Evolutionary conservation across 2,329 filamentous ascomycete genomes (phyloP).

Genomic region (Aspergillus proliferans): DNA sequence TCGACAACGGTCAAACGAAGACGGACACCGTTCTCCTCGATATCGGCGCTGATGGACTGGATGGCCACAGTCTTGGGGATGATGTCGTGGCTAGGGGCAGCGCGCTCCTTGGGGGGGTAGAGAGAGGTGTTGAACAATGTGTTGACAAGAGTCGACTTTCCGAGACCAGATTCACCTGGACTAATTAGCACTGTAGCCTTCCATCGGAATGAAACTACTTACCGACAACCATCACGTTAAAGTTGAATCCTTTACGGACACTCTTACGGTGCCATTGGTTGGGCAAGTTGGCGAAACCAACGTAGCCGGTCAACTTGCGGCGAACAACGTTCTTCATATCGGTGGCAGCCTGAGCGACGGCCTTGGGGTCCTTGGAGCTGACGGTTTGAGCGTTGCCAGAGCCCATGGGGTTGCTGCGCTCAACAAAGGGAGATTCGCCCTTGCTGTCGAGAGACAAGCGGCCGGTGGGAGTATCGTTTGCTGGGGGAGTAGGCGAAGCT

Average conservation of each 20-base stretch:
- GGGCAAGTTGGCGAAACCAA: conserved; percentile 95
- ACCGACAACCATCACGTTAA: conserved; percentile 99
- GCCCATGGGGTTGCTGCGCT: conserved; percentile 54
- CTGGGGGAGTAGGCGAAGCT: conserved; percentile 29
- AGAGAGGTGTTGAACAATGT: conserved; percentile 99
- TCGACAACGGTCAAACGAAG: conserved; percentile 95
- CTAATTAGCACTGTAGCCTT: not conserved
- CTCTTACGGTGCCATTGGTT: conserved; percentile 99
- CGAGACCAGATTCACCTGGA: conserved; percentile 93
- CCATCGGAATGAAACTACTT: conserved; percentile 41
- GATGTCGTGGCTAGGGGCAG: conserved; percentile 93
- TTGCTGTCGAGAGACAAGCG: conserved; percentile 40
- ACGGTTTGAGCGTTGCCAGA: conserved; percentile 53
- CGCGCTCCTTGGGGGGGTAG: conserved; percentile 97
- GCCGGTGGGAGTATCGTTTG: conserved; percentile 27
- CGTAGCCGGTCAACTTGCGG: conserved; percentile 95
- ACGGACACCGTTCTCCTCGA: conserved; percentile 96
- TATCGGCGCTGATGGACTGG: conserved; percentile 90
- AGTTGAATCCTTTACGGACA: conserved; percentile 99
- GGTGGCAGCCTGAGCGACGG: conserved; percentile 49
- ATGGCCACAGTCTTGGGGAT: conserved; percentile 97
- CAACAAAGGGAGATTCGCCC: conserved; percentile 50
- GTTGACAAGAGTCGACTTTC: conserved; percentile 98
- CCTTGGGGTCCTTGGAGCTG: conserved; percentile 59
- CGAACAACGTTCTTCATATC: conserved; percentile 94